phyloP scores from a whole-genome alignment of 371 early-diverging fungal species.

The Saksenaea vasiformis region DNA sequence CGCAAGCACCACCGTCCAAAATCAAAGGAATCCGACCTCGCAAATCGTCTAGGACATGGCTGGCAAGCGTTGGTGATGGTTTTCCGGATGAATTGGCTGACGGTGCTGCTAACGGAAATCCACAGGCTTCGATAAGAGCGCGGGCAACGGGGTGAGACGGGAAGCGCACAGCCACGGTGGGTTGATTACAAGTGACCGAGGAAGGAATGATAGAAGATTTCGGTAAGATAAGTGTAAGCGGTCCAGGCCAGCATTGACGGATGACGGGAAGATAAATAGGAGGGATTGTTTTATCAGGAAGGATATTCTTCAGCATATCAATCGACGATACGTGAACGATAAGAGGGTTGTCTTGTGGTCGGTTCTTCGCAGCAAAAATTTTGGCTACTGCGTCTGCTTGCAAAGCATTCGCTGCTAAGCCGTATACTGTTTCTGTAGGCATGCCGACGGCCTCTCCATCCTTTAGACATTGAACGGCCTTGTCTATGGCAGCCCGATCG shows the following conservation, averaged over 20 bases:
- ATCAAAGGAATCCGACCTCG: constrained; percentile 82
- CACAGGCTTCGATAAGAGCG: constrained; percentile 84
- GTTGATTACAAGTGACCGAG: constrained; percentile 84
- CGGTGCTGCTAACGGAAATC: constrained; percentile 97
- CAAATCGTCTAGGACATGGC: constrained; percentile 93
- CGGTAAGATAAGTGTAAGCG: constrained; percentile 94
- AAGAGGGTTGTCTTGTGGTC: constrained; percentile 98
- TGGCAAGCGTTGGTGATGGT: constrained; percentile 94
- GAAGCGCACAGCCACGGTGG: constrained; percentile 94
- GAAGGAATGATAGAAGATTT: constrained; percentile 66
- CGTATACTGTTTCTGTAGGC: constrained; percentile 99
- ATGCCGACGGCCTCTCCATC: constrained; percentile 82
- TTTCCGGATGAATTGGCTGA: constrained; percentile 99
- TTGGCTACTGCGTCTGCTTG: constrained; percentile 69
- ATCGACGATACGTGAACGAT: constrained; percentile 97
- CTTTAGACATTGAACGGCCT: constrained; percentile 48
- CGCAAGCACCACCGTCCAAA: constrained; percentile 93
- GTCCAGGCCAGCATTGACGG: constrained; percentile 95
- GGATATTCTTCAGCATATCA: constrained; percentile 80
- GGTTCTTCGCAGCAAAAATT: constrained; percentile 92
- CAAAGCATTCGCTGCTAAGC: constrained; percentile 94
- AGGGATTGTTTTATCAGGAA: constrained; percentile 65
- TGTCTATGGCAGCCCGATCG: constrained; percentile 37
- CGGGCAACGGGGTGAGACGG: constrained; percentile 93
- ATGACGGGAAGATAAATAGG: constrained; percentile 68